phyloP scores from a whole-genome alignment of 495 filamentous ascomycete species.

The Aspergillus egyptiacus region DNA sequence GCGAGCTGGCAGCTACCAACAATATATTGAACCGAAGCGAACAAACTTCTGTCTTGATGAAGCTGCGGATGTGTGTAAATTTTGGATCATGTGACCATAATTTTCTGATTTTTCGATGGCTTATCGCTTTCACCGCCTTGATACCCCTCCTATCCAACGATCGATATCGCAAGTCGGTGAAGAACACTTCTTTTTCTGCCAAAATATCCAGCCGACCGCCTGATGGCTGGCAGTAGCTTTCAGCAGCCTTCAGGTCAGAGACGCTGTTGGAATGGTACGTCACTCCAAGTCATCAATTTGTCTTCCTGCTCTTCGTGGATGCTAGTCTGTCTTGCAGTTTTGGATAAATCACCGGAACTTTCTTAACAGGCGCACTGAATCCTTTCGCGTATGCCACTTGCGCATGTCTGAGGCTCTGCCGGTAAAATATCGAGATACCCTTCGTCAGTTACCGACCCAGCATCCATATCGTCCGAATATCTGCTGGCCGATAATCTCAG shows the following conservation, averaged over 20 bases:
- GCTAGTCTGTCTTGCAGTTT: too few relatives aligned
- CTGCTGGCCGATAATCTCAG: background rate
- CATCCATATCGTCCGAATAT: too few relatives aligned
- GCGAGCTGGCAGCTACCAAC: background rate
- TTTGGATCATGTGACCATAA: conserved; percentile 35
- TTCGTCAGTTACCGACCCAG: too few relatives aligned
- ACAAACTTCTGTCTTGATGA: background rate
- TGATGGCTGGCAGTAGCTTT: background rate
- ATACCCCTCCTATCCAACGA: conserved; percentile 8
- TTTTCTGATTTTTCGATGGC: conserved; percentile 26
- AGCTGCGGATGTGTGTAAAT: conserved; percentile 35
- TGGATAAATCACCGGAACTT: too few relatives aligned
- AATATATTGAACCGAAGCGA: background rate
- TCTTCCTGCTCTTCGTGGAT: background rate
- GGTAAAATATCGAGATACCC: too few relatives aligned
- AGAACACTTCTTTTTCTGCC: conserved; percentile 10
- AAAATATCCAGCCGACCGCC: conserved; percentile 11
- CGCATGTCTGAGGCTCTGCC: too few relatives aligned
- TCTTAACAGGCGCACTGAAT: too few relatives aligned
- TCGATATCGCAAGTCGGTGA: background rate
- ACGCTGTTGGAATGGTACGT: background rate
- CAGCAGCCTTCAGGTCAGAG: background rate
- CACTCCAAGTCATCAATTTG: too few relatives aligned
- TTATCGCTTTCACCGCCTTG: conserved; percentile 23
- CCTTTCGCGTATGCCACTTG: too few relatives aligned